Conservation (phyloP, 2,329 filamentous ascomycete species). For the Eutypa lata region DNA sequence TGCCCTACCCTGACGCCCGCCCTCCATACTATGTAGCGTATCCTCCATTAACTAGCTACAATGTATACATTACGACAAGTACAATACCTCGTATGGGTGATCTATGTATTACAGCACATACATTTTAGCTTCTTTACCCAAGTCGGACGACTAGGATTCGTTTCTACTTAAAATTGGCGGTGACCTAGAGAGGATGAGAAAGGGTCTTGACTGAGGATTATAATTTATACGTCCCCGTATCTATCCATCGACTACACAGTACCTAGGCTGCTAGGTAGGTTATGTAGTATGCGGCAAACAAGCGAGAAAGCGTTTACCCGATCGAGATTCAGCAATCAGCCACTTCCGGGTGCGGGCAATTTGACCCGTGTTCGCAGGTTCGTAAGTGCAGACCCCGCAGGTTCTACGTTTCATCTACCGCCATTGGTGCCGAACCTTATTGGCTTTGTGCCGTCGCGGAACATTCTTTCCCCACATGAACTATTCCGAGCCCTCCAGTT, state of each 20-base stretch:
- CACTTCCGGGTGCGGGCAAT: background rate
- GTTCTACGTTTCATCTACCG: slow-evolving; percentile 21
- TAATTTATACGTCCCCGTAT: no score
- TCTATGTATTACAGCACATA: no score
- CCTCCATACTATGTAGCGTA: background rate
- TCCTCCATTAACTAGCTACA: background rate
- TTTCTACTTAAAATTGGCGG: no score
- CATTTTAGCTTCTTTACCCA: no score
- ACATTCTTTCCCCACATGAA: slow-evolving; percentile 15
- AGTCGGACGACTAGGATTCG: no score
- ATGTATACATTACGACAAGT: no score
- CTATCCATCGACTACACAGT: no score
- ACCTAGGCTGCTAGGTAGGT: no score
- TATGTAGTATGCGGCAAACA: background rate
- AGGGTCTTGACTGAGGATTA: no score
- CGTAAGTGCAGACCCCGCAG: slow-evolving; percentile 8
- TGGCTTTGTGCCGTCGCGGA: slow-evolving; percentile 8
- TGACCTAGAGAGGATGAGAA: no score
- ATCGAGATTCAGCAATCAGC: slow-evolving; percentile 17
- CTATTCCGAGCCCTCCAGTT: slow-evolving; percentile 6
- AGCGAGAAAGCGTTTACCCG: slow-evolving; percentile 20
- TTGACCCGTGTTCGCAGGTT: no score
- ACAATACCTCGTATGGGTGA: no score
- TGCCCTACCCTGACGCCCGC: slow-evolving; percentile 15
- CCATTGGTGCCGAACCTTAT: slow-evolving; percentile 22